Conservation (phyloP, 257 asterid species). For the Lithospermum erythrorhizon region DNA sequence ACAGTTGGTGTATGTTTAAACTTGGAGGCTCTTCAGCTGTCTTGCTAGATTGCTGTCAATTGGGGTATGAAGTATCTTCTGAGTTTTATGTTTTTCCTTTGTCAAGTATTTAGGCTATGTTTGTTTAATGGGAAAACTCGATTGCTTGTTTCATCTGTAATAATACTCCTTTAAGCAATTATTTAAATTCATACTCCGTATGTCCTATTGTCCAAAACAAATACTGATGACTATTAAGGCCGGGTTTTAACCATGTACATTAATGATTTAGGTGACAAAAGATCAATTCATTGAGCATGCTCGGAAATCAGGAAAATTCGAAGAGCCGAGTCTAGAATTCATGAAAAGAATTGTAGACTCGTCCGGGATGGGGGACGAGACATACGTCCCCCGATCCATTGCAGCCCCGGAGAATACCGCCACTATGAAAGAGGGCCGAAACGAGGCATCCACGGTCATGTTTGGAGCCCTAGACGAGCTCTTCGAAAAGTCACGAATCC, state of each 20-base stretch:
- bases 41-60: no score
- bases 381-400: slow-evolving; percentile 61
- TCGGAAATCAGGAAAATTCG: slow-evolving; percentile 64
- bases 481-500: slow-evolving; percentile 50
- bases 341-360: slow-evolving; percentile 57
- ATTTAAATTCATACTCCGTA: no score
- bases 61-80: no score
- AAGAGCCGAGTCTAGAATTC: slow-evolving; percentile 50
- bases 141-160: no score
- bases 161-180: no score
- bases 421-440: slow-evolving; percentile 92
- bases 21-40: no score
- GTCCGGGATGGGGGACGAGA: slow-evolving; percentile 85
- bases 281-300: slow-evolving; percentile 70
- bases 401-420: slow-evolving; percentile 53
- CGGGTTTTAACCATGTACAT: neutral
- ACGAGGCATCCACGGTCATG: slow-evolving; percentile 72
- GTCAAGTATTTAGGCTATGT: no score
- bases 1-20: no score
- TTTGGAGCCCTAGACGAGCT: slow-evolving; percentile 89
- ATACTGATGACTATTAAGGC: neutral
- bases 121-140: no score
- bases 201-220: no score
- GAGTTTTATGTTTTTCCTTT: no score
- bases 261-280: slow-evolving; percentile 53